Conservation (phyloP, 2,329 filamentous ascomycete genomes). For the Aspergillus quadrilineatus region DNA sequence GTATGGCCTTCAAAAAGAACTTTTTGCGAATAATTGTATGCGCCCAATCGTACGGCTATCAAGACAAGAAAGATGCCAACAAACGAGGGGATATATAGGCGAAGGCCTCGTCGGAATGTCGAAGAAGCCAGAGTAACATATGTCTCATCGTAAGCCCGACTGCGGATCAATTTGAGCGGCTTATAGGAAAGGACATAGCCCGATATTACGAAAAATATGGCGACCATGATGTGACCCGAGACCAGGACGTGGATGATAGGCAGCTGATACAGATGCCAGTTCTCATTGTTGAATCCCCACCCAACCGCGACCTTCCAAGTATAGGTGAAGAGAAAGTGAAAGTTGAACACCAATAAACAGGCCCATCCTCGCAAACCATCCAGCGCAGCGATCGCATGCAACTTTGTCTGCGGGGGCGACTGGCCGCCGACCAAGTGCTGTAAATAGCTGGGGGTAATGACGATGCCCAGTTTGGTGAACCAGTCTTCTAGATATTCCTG, state of each 20-base stretch:
- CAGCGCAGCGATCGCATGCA: conserved; percentile 42
- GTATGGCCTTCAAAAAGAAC: conserved; percentile 39
- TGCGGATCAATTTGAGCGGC: conserved; percentile 41
- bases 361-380: conserved; percentile 47
- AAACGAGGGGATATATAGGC: conserved; percentile 45
- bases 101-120: conserved; percentile 45
- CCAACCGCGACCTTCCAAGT: conserved; percentile 42
- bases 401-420: conserved; percentile 27
- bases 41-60: conserved; percentile 44
- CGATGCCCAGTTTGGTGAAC: conserved; percentile 28
- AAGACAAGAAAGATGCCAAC: conserved; percentile 43
- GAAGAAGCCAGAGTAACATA: conserved; percentile 43
- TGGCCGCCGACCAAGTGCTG: conserved; percentile 35
- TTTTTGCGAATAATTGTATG: conserved; percentile 38
- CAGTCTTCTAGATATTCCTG: conserved; percentile 23
- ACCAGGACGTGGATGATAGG: conserved; percentile 45
- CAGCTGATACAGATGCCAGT: conserved; percentile 42
- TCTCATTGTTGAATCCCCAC: conserved; percentile 42
- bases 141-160: conserved; percentile 38
- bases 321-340: conserved; percentile 47
- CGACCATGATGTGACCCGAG: conserved; percentile 49
- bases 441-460: conserved; percentile 38
- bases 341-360: conserved; percentile 48
- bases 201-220: conserved; percentile 50
- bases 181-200: conserved; percentile 50